Conservation (phyloP, 2,329 filamentous ascomycete species). For the Fusarium tupiense region DNA sequence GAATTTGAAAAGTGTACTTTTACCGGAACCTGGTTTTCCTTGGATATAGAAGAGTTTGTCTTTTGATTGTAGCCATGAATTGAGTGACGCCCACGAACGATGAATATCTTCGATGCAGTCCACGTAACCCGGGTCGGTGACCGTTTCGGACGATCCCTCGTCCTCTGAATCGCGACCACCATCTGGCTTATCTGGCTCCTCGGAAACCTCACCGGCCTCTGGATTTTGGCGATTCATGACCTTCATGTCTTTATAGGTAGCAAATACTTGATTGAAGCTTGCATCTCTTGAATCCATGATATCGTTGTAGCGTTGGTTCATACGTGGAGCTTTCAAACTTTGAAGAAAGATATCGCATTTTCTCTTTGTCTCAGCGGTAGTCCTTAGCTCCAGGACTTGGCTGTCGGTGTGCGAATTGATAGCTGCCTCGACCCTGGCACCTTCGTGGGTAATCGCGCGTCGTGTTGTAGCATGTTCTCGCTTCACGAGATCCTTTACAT, state of each 20-base stretch:
- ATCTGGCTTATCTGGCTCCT: no score
- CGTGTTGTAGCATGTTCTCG: not conserved
- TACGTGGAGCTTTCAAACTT: not conserved
- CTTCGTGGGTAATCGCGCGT: accelerated
- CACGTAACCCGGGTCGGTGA: accelerated
- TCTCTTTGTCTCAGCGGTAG: accelerated
- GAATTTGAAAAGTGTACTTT: not conserved
- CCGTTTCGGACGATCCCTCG: accelerated
- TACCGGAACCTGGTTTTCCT: accelerated
- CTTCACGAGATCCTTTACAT: accelerated
- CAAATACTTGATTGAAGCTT: not conserved
- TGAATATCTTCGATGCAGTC: no score
- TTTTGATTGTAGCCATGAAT: accelerated
- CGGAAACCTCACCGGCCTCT: no score
- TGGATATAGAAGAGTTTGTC: not conserved
- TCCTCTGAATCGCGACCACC: no score
- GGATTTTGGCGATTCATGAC: no score
- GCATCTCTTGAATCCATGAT: accelerated
- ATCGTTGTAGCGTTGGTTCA: not conserved
- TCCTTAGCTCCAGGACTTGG: not conserved
- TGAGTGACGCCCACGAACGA: no score
- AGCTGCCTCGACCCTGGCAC: accelerated
- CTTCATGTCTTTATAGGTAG: not conserved
- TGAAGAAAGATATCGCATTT: accelerated
- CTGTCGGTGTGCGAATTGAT: not conserved